Evolutionary conservation across 2,329 filamentous ascomycete genomes (phyloP), one percentile per base, ranked within the genome.

Genomic region (Escovopsis sp.): DNA sequence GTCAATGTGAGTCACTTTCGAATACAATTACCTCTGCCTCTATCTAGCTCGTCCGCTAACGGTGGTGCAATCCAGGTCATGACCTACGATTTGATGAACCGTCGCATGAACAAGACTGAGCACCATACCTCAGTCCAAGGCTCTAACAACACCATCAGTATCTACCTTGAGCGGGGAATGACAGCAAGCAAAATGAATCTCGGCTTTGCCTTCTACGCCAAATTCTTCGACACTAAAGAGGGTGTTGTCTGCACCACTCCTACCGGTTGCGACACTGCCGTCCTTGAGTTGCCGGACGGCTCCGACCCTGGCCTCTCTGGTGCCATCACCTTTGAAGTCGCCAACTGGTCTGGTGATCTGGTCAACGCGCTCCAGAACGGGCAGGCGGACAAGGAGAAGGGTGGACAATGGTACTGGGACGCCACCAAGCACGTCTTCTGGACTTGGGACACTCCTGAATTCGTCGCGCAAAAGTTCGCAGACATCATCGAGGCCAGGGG

Each of bases 71-170:
- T 3, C 18, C 10, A 62, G 59, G 61, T 85, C 48, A 84, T 84
- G 80, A 69, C 72, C 8, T 85, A 85, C 55, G 81, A 85, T 53
- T 55, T 85, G 39, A 80, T 82, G 71, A 84, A 83, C 60, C 76
- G 81, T 10, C 73, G 82, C n/a, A 76, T 84, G 55, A 73, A 64
- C 40, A 57, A 67, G 18, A 85, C 80, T 2, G 69, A 66, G 26
- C 81, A 85, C 54, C 79, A 84, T 51, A 73, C 70, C 9, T 75
- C 76, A 6, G 61, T 82, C 23, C 51, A 64, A 40, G 67, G 65
- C 11, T 76, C 77, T 8, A 53, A 73, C 2, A 62, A 69, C 4
- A 62, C 72, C 1, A 57, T 85, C 53, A 63, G 77, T 41, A 67
- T 68, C 33, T 85, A 84, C 55, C 56, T 79, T 12, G 59, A 63